Percentiles rank a stretch among this genome's conserved stretches.
These are phyloP conservation scores for Xylariaceae sp. DNA, from an alignment of 2,329 filamentous ascomycete genomes.

Conservation along the genomic window DNA sequence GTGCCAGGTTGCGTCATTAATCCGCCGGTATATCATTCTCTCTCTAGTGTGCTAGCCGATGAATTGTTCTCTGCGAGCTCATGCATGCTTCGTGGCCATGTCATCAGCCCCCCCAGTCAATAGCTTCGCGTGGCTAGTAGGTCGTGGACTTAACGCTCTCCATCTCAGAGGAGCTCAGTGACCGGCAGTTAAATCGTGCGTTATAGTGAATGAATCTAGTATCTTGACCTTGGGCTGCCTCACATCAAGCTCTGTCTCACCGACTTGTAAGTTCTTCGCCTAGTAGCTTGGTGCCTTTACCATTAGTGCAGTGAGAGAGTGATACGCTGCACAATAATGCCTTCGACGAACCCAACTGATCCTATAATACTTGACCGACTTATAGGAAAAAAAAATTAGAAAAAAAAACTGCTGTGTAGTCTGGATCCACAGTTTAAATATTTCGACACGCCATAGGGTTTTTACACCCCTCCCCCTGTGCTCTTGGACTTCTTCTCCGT, in stretches of 20 bases:
- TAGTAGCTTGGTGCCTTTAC: constrained; percentile 29
- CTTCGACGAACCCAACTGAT: constrained; percentile 35
- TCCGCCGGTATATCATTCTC: constrained; percentile 32
- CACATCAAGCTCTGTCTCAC: constrained; percentile 32
- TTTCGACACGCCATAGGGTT: constrained; percentile 38
- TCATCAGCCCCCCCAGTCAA: constrained; percentile 45
- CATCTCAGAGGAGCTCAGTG: constrained; percentile 4
- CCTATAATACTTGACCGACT: constrained; percentile 42
- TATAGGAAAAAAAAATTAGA: too few relatives aligned
- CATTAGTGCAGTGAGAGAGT: constrained; percentile 38
- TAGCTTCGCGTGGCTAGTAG: constrained; percentile 45
- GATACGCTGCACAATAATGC: constrained; percentile 38
- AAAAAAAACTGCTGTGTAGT: constrained; percentile 40
- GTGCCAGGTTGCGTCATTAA: constrained; percentile 41
- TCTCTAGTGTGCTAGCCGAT: constrained; percentile 41
- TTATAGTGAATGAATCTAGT: constrained; percentile 17
- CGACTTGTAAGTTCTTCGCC: constrained; percentile 35
- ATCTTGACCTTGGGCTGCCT: constrained; percentile 22
- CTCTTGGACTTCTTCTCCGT: constrained; percentile 32
- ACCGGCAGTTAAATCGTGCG: constrained; percentile 15
- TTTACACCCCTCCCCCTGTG: constrained; percentile 36
- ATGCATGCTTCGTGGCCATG: constrained; percentile 55
- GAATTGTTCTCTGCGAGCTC: constrained; percentile 45
- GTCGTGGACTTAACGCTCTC: constrained; percentile 36
- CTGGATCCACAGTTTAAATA: constrained; percentile 39